Conservation (phyloP, 1,284 basidiomycete species). For the Sporisorium sorghi region DNA sequence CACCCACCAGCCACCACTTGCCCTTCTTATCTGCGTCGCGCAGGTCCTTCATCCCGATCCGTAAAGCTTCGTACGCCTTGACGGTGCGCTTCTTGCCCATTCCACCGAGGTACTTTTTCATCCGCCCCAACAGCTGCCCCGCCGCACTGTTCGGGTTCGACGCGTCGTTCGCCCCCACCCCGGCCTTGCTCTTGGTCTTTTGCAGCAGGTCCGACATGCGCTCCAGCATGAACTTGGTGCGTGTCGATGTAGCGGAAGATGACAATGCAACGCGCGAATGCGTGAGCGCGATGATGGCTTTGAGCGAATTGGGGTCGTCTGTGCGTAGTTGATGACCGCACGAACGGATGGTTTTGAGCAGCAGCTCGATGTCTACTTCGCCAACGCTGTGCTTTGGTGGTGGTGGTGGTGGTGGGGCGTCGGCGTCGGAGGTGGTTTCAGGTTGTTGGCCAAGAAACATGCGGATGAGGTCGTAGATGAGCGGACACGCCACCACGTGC, state of each 20-base stretch:
- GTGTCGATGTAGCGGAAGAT: constrained; percentile 28
- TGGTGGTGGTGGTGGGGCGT: background rate
- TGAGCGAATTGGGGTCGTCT: constrained; percentile 62
- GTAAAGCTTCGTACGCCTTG: constrained; percentile 53
- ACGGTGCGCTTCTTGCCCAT: constrained; percentile 59
- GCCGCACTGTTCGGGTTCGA: constrained; percentile 24
- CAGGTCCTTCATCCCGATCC: constrained; percentile 78
- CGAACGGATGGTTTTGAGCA: constrained; percentile 82
- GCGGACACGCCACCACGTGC: constrained; percentile 85
- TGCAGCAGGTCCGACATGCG: constrained; percentile 56
- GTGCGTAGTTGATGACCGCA: constrained; percentile 62
- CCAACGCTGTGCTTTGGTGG: background rate
- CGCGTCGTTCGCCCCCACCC: constrained; percentile 11
- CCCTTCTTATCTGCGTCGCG: constrained; percentile 85
- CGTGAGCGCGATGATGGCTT: constrained; percentile 59
- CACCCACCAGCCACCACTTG: constrained; percentile 99
- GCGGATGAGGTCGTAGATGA: constrained; percentile 91
- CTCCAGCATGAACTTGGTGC: constrained; percentile 68
- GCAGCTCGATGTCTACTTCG: constrained; percentile 76
- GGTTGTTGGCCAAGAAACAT: constrained; percentile 75
- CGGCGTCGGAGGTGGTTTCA: background rate
- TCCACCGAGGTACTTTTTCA: constrained; percentile 61
- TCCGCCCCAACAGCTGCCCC: constrained; percentile 39
- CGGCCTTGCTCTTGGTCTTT: constrained; percentile 27
- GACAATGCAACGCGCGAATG: constrained; percentile 46